Evolutionary conservation across 257 asterid species (phyloP), one percentile per base, ranked within the genome.

Genomic region (Jacaranda copaia): DNA sequence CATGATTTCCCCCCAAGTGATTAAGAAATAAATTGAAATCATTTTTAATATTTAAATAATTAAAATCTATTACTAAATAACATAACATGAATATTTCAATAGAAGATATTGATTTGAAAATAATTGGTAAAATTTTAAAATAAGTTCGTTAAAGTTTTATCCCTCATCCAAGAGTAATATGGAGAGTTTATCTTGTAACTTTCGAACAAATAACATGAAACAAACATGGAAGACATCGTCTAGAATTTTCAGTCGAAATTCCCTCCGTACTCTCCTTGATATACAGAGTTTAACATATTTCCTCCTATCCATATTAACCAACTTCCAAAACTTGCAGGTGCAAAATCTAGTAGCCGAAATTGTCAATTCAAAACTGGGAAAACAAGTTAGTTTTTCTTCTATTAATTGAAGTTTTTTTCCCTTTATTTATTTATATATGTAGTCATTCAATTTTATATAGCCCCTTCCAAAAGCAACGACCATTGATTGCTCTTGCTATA

Each of bases 271-370:
- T 70, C 55, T 67, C 66, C 52, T n/a, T n/a, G 59, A 32, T 61
- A 40, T n/a, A 64, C 25, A 2, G 36, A 48, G 66, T 70, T 48
- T 49, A 11, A 49, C 35, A 38, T 55, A 38, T 18, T 36, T 48
- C 66, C 49, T 63, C 45, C 45, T 45, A 36, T 70, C 40, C 46
- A 9, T 59, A 76, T 42, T 15, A 46, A 69, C 38, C 67, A 20
- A 61, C 36, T 80, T 45, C 67, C 10, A n/a, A 4, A 57, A 70
- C 62, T 76, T 78, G 59, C 89, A 95, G 99, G 97, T 88, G 79
- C 98, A 95, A 56, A 95, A 95, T 81, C 93, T 95, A 45, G 99
- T 93, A 40, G 98, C 94, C 4, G 99, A 95, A 88, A 90, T 95
- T 32, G 87, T 87, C 15, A 97, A 93, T 85, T 93, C 98, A 51